Base-by-base conservation (phyloP, 768 basidiomycete genomes). In the Leccinellum rugosiceps region DNA sequence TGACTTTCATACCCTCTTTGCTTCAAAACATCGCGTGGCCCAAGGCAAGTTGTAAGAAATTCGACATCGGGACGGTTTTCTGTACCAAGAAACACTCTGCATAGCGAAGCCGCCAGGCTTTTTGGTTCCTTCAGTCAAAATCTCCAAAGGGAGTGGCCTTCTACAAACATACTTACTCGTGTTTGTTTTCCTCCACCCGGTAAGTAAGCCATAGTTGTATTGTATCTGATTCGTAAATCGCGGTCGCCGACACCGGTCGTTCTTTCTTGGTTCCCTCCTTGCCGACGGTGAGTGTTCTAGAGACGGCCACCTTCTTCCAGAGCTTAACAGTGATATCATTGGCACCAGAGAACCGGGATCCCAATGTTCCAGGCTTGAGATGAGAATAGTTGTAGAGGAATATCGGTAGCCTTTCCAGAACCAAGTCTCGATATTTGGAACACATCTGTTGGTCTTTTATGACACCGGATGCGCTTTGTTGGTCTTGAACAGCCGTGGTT, bases 21-120 rank as follows among this genome's bases (percentile, higher is more conserved):
- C 64, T 85, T 85, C 58, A 96, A 73, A 8, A 90, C 83, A 52
- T 84, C 80, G 19, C 94, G 74, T 58, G 94, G 90, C 0, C 93
- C 95, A 25, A 98, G 78, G 50, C 97, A 90, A 0, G 93, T 94
- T 81, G 91, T 88, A 61, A 98, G 86, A 10, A 96, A 72, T 8
- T 96, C 75, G 0, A 90, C 85, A 67, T 98, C 95, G 63, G 92
- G 90, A 19, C 85, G 81, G 68, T 87, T 87, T 0, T 86, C 85
- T 3, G 82, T 6, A 26, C 26, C 26, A 26, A 26, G 26, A 26
- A 26, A 26, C 26, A 26, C 26, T 26, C 26, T 26, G 26, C 26
- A 26, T 77, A 50, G 86, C 81, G 88, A 23, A 96, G 72, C 3
- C 71, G 94, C 88, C 5, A 97, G 86, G 70, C 92, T 93, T 52